These are phyloP conservation scores for Boechera divaricarpa DNA, from an alignment of 345 rosid genomes.

Conservation along the genomic window DNA sequence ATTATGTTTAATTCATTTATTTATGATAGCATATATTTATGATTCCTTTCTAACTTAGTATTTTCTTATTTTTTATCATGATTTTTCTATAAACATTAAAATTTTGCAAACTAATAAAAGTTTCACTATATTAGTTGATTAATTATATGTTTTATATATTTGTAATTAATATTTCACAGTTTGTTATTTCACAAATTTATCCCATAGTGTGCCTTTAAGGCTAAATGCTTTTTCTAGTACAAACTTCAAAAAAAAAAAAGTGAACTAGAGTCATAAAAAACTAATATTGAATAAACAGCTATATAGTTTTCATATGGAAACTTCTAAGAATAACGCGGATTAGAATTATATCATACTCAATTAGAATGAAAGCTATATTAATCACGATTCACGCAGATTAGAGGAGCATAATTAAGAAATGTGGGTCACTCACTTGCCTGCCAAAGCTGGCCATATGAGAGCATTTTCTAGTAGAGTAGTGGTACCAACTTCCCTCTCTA, in stretches of 20 bases:
- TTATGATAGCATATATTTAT: background rate
- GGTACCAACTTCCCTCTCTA: constrained; percentile 38
- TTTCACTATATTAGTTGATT: background rate
- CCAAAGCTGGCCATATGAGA: constrained; percentile 40
- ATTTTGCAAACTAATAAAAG: background rate
- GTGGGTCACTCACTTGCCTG: constrained; percentile 39
- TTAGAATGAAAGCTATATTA: constrained; percentile 3
- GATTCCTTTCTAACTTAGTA: background rate
- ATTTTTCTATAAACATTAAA: background rate
- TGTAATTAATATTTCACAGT: too few species aligned
- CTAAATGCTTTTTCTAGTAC: background rate
- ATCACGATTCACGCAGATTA: constrained; percentile 20
- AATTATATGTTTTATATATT: background rate
- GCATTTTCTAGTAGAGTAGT: constrained; percentile 37
- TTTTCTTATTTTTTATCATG: too few species aligned
- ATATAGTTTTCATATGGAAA: constrained; percentile 9
- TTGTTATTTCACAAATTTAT: background rate
- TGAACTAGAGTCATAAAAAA: background rate
- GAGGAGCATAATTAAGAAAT: constrained; percentile 11
- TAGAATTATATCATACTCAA: background rate
- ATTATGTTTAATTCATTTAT: background rate
- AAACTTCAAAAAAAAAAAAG: background rate
- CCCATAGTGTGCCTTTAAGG: background rate
- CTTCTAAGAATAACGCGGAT: constrained; percentile 18
- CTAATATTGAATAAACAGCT: background rate